These are phyloP conservation scores for Ogataea corticis DNA, from an alignment of 805 yeast genomes.

Conservation along the genomic window DNA sequence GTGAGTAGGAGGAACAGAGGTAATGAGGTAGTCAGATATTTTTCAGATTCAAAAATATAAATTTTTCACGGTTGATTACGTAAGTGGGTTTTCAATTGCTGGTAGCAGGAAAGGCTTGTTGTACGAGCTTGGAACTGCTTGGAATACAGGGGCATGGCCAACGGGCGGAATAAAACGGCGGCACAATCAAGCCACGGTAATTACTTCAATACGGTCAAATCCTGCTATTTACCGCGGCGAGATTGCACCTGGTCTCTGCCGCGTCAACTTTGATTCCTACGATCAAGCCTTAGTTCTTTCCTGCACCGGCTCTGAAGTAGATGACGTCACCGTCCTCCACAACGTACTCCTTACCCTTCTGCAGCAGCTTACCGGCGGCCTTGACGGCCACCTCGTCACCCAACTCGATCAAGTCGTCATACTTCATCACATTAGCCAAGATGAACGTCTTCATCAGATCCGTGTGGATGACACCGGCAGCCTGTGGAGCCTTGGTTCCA, in stretches of 20 bases:
- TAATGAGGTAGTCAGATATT: too few relatives aligned
- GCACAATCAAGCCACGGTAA: too few relatives aligned
- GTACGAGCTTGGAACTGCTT: too few relatives aligned
- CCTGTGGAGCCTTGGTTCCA: conserved; percentile 80
- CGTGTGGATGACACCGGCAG: conserved; percentile 88
- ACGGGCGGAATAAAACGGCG: too few relatives aligned
- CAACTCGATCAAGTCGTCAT: conserved; percentile 54
- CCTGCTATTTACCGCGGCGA: too few relatives aligned
- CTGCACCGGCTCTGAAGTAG: conserved; percentile 70
- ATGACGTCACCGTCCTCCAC: conserved; percentile 86
- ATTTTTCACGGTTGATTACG: too few relatives aligned
- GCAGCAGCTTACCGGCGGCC: conserved; percentile 57
- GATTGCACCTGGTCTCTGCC: conserved; percentile 43
- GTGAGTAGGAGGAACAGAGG: too few relatives aligned
- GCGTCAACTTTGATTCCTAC: conserved; percentile 76
- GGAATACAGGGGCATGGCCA: too few relatives aligned
- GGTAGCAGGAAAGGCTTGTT: too few relatives aligned
- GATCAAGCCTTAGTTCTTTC: conserved; percentile 50
- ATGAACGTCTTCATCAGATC: conserved; percentile 82
- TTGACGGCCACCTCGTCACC: conserved; percentile 54
- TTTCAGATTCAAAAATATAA: too few relatives aligned
- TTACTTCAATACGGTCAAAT: too few relatives aligned
- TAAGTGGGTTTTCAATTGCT: too few relatives aligned
- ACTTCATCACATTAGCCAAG: conserved; percentile 72
- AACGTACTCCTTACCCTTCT: conserved; percentile 74